Percentiles rank a stretch among this genome's conserved stretches.
Evolutionary conservation across 2,329 filamentous ascomycete genomes (phyloP).

Genomic region (Cordyceps javanica): DNA sequence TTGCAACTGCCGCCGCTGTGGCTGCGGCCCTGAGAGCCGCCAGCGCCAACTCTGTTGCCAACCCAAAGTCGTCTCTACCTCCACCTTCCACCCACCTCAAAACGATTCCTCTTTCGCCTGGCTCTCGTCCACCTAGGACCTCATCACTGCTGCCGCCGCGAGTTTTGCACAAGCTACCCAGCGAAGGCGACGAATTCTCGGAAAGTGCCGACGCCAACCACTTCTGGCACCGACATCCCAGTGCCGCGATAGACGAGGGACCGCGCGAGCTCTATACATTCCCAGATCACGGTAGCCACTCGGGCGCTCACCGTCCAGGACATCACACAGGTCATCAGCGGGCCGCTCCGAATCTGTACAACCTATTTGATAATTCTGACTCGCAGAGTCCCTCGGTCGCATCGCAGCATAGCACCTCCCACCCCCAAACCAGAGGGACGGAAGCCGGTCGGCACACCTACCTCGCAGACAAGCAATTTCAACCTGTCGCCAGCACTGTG

Average conservation of each 20-base stretch:
- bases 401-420: background rate
- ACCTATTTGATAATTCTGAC: background rate
- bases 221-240: background rate
- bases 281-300: background rate
- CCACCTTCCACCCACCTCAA: slow-evolving; percentile 20
- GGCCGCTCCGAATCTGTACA: background rate
- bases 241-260: background rate
- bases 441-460: background rate
- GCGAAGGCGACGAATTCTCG: background rate
- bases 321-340: background rate
- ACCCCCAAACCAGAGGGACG: background rate
- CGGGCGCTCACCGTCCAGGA: background rate
- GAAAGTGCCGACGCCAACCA: background rate
- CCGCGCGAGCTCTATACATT: background rate
- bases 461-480: background rate
- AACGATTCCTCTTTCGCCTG: slow-evolving; percentile 24
- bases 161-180: background rate
- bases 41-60: background rate
- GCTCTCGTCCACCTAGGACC: slow-evolving; percentile 32
- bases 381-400: background rate
- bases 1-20: background rate
- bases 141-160: slow-evolving; percentile 36
- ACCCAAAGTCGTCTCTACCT: background rate
- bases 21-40: background rate
- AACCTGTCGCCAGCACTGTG: background rate